Base-by-base conservation (phyloP, 768 basidiomycete species). In the Lentinula boryana region DNA sequence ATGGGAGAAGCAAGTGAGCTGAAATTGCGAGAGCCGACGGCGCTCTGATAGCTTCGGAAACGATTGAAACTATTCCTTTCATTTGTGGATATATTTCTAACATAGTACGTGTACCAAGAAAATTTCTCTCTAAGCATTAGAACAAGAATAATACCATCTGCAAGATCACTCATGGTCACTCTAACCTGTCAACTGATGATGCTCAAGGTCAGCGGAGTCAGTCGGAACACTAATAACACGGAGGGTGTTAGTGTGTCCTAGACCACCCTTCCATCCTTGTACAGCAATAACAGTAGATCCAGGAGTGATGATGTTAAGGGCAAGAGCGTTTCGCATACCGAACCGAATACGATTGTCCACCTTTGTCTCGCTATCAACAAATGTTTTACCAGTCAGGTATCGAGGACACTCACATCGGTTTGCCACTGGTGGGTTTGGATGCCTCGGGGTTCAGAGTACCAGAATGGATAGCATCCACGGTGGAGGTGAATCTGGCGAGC, bases 201-300 rank as follows among this genome's bases (percentile, higher is more conserved):
- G 68, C n/a, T 60, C 62, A 56, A 95, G 75, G 71, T 95, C 93
- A 55, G 88, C 89, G 36, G 74, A 63, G 67, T 93, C 90, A 23
- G 89, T 92, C 16, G 93, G 93, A 49, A 94, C 93, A 43, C 84
- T 85, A 66, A 95, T 74, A 63, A 95, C 83, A 54, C 93, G 88
- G 60, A 95, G 78, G 12, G 92, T 94, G 80, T 95, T 95, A 65
- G 93, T 95, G 76, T 97, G 94, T 35, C 95, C 95, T 49, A 97
- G 84, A 61, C 97, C 97, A 48, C 95, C 93, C 78, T 95, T 96
- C 96, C 96, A 99, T n/a, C 97, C 97, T 75, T 98, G 97, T 4
- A 99, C 90, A 53, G 96, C 96, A 64, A 98, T 80, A 69, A 99
- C 84, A 27, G 95, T 93, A 57, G 87, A 87, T 58, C 93, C 92